Evolutionary conservation across 2,329 filamentous ascomycete species (phyloP).

Genomic region (Colletotrichum neosansevieriae): DNA sequence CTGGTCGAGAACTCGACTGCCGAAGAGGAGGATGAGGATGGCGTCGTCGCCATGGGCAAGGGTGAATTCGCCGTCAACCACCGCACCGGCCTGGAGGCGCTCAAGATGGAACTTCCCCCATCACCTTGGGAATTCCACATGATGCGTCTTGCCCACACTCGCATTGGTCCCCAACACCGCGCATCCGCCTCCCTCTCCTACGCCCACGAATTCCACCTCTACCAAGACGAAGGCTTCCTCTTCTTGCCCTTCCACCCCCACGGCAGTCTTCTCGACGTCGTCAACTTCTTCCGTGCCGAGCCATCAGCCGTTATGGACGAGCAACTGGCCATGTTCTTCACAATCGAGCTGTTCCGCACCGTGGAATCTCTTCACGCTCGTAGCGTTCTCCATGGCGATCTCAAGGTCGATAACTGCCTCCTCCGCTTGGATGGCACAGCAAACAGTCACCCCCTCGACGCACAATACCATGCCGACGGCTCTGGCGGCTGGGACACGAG

Average conservation of each 20-base stretch:
- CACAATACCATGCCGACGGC: conserved; percentile 80
- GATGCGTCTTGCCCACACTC: conserved; percentile 83
- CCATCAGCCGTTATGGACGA: conserved; percentile 86
- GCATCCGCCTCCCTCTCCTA: conserved; percentile 82
- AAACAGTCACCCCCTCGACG: conserved; percentile 61
- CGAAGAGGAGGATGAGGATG: conserved; percentile 60
- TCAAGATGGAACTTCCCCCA: conserved; percentile 94
- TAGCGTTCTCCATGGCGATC: conserved; percentile 87
- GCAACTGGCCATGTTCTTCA: conserved; percentile 92
- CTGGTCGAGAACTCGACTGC: conserved; percentile 80
- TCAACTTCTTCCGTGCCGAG: conserved; percentile 86
- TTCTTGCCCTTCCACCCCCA: conserved; percentile 89
- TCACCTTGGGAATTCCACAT: conserved; percentile 97
- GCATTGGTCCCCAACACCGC: conserved; percentile 78
- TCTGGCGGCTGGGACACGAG: conserved; percentile 82
- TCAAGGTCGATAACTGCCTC: conserved; percentile 96
- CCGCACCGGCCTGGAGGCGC: conserved; percentile 78
- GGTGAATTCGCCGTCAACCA: conserved; percentile 67
- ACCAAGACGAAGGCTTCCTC: conserved; percentile 89
- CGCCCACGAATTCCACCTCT: conserved; percentile 92
- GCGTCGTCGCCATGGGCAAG: conserved; percentile 68
- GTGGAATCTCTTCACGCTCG: conserved; percentile 87
- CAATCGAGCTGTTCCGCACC: conserved; percentile 89
- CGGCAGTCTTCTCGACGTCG: conserved; percentile 92
- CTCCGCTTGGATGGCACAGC: conserved; percentile 77